These are phyloP conservation scores for Candida boleticola DNA, from an alignment of 805 yeast genomes.

Conservation along the genomic window DNA sequence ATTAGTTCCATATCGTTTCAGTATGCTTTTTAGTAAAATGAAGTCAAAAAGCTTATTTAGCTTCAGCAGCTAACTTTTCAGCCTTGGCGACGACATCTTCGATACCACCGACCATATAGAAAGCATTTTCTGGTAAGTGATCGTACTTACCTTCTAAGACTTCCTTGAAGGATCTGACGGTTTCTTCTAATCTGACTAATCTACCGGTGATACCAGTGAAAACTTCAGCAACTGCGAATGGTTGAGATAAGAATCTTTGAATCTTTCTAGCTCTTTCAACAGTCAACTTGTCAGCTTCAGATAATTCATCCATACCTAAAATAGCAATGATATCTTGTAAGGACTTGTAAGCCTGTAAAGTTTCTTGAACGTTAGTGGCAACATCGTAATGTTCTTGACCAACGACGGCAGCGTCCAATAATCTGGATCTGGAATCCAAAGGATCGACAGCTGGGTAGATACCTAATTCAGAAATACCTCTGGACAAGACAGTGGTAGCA, in stretches of 20 bases:
- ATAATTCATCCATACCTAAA: slow-evolving; percentile 99
- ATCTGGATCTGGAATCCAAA: slow-evolving; percentile 98
- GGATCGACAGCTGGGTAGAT: slow-evolving; percentile 99
- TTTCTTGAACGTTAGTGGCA: slow-evolving; percentile 95
- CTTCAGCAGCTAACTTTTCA: slow-evolving; percentile 95
- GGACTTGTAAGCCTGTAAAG: slow-evolving; percentile 99
- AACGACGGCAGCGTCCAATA: slow-evolving; percentile 93
- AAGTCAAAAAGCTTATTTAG: slow-evolving; percentile 46
- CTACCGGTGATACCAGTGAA: slow-evolving; percentile 99
- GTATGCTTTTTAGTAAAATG: neutral
- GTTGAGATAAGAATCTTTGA: slow-evolving; percentile 99
- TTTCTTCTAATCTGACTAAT: slow-evolving; percentile 94
- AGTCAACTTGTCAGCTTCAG: slow-evolving; percentile 97
- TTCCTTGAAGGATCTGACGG: slow-evolving; percentile 91
- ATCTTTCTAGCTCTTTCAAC: slow-evolving; percentile 99
- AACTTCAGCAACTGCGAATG: slow-evolving; percentile 99
- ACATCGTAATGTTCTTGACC: slow-evolving; percentile 98
- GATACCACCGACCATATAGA: slow-evolving; percentile 99
- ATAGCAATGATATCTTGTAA: slow-evolving; percentile 99
- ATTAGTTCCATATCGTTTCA: slow-evolving; percentile 4
- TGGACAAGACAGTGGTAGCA: slow-evolving; percentile 99
- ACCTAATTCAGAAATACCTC: slow-evolving; percentile 99
- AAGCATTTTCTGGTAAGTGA: slow-evolving; percentile 97
- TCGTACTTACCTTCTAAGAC: slow-evolving; percentile 98
- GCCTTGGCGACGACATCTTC: slow-evolving; percentile 99